Base-by-base conservation (phyloP, 441 rosid genomes). In the Mallotus japonicus region DNA sequence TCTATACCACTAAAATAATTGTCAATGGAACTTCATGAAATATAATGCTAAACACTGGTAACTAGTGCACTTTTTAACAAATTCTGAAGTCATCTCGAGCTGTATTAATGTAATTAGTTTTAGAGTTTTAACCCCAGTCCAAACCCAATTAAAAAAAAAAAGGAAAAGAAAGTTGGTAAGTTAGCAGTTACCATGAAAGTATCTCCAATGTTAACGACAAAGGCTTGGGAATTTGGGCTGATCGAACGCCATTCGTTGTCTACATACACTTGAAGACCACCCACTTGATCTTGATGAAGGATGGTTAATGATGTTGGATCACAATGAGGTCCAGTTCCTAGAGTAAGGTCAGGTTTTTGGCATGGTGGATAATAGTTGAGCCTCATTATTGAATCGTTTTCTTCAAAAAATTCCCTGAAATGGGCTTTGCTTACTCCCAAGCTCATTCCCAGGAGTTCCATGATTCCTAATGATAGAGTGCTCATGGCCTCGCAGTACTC, bases 271-370 rank as follows among this genome's bases (percentile, higher is more conserved):
- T 95, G 97, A 77, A 95, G 98, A 51, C 99, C 99, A 19, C 91
- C 86, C 24, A 95, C 95, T 77, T 84, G 88, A 76, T 89, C 99
- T 75, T 95, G 99, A 79, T 95, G 99, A 60, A 95, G 97, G 66
- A 95, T 95, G 69, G 99, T 95, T 75, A 95, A 81, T 67, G 99
- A 95, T 16, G 99, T 93, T 40, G 99, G 99, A 80, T 95, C 99
- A 55, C 97, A 93, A 77, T 95, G 99, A 81, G 99, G 99, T 7
- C 99, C 99, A 8, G 99, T 95, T 75, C 99, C 99, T 50, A 95
- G 76, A 34, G 97, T 89, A 56, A 86, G 92, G 66, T 95, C 99
- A 46, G 98, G 98, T 79, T 91, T 95, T 75, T 87, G 92, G 83
- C 99, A 95, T 28, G 92, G 92, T 2, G 99, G 99, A 75, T 95